A percentile compares a stretch with the other conserved stretches of the same genome.
Evolutionary conservation across 306 rosid genomes (phyloP).

Genomic region (Quercus bicolor): DNA sequence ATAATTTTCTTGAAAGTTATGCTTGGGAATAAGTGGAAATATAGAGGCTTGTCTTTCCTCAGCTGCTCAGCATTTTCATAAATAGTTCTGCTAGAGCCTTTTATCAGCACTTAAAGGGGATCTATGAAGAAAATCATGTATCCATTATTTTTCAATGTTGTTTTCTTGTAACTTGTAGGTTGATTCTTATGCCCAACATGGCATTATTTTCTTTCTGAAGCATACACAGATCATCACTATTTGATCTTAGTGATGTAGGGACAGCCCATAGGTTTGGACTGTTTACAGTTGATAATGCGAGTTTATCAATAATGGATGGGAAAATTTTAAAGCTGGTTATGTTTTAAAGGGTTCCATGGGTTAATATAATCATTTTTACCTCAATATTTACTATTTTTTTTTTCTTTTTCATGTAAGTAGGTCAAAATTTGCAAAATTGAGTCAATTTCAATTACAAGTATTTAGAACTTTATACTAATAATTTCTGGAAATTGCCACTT

Average conservation of each 20-base stretch:
- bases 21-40: background rate
- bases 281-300: background rate
- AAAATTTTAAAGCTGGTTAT: background rate
- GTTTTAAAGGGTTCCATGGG: background rate
- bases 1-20: background rate
- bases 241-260: background rate
- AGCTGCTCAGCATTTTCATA: background rate
- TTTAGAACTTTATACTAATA: background rate
- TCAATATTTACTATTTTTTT: too few species aligned
- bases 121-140: background rate
- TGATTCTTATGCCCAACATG: background rate
- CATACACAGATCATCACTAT: background rate
- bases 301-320: background rate
- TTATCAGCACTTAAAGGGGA: background rate
- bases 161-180: background rate
- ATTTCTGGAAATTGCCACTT: background rate
- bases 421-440: background rate
- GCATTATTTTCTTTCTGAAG: background rate
- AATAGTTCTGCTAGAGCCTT: background rate
- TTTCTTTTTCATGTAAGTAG: too few species aligned
- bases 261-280: background rate
- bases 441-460: background rate
- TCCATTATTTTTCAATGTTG: background rate
- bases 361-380: background rate
- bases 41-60: background rate